A percentile compares a stretch with the other conserved stretches of the same genome.
Conservation (phyloP, 257 asterid species). For the Penstemon eatonii region DNA sequence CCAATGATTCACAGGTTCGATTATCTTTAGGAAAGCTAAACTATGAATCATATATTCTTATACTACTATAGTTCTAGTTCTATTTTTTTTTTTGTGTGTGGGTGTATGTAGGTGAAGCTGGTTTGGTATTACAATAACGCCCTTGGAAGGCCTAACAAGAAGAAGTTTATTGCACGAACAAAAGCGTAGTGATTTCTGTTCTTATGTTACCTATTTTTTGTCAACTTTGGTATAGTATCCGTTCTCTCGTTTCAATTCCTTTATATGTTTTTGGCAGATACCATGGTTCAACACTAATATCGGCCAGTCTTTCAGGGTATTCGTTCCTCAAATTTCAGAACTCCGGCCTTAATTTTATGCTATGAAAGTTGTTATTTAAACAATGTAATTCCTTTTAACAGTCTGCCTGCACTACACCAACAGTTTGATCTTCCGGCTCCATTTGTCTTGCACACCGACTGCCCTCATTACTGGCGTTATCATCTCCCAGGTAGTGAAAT, state of each 20-base stretch:
- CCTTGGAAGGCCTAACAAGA: slow-evolving; percentile 94
- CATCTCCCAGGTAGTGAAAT: slow-evolving; percentile 70
- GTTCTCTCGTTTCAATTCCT: neutral
- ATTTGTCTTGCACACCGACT: slow-evolving; percentile 85
- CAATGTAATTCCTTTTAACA: slow-evolving; percentile 28
- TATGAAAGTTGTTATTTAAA: slow-evolving; percentile 1
- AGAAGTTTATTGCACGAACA: slow-evolving; percentile 87
- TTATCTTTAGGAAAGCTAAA: slow-evolving; percentile 10
- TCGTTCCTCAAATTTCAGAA: slow-evolving; percentile 9
- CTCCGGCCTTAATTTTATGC: neutral
- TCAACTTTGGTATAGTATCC: neutral
- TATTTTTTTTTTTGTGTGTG: too few species aligned
- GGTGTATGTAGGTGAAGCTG: slow-evolving; percentile 71
- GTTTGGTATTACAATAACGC: slow-evolving; percentile 96
- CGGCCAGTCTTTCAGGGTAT: slow-evolving; percentile 98
- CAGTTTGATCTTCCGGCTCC: slow-evolving; percentile 93
- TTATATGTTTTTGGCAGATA: slow-evolving; percentile 56
- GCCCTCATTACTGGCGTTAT: slow-evolving; percentile 98
- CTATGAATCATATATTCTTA: too few species aligned
- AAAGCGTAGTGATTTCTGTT: slow-evolving; percentile 63
- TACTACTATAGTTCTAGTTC: too few species aligned
- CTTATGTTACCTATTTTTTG: neutral
- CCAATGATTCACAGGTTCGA: slow-evolving; percentile 91
- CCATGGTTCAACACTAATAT: slow-evolving; percentile 87
- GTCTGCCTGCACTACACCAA: slow-evolving; percentile 87